These are phyloP conservation scores for Plasmopara muralis DNA, from an alignment of 352 stramenopile genomes.

Conservation along the genomic window DNA sequence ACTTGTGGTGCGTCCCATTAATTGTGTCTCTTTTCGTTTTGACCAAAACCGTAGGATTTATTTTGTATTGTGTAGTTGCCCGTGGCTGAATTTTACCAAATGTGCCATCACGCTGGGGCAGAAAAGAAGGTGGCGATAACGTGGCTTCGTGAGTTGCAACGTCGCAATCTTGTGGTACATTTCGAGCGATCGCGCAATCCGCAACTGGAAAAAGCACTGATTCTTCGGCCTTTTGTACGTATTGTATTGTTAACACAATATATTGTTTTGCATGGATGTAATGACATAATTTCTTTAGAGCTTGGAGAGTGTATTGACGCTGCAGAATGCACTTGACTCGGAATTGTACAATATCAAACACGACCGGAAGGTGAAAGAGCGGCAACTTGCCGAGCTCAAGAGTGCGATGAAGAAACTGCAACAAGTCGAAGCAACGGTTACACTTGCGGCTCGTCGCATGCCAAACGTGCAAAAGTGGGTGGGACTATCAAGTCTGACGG, in stretches of 20 bases:
- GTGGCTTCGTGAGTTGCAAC: conserved; percentile 70
- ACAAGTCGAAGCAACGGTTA: conserved; percentile 41
- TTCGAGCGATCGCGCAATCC: conserved; percentile 63
- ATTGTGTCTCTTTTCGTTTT: conserved; percentile 2
- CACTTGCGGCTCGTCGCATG: conserved; percentile 34
- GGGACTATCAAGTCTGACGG: conserved; percentile 48
- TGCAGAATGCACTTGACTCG: conserved; percentile 69
- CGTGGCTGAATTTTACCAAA: conserved; percentile 59
- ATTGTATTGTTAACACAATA: neutral
- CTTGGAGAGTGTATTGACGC: conserved; percentile 56
- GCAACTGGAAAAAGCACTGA: conserved; percentile 60
- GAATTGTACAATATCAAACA: conserved; percentile 73
- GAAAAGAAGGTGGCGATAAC: conserved; percentile 67
- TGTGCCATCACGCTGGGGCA: conserved; percentile 61
- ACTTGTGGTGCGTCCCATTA: conserved; percentile 27
- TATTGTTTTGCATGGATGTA: neutral
- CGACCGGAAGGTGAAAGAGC: conserved; percentile 47
- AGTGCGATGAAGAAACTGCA: conserved; percentile 44
- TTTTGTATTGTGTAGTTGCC: conserved; percentile 37
- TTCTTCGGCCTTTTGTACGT: conserved; percentile 51
- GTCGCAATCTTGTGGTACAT: conserved; percentile 66
- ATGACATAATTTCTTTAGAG: conserved; percentile 26
- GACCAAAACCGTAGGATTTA: neutral
- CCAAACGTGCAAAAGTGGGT: conserved; percentile 74
- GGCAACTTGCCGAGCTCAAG: conserved; percentile 35